phyloP scores from a whole-genome alignment of 768 basidiomycete genomes.

The Leccinum aurantiacum region DNA sequence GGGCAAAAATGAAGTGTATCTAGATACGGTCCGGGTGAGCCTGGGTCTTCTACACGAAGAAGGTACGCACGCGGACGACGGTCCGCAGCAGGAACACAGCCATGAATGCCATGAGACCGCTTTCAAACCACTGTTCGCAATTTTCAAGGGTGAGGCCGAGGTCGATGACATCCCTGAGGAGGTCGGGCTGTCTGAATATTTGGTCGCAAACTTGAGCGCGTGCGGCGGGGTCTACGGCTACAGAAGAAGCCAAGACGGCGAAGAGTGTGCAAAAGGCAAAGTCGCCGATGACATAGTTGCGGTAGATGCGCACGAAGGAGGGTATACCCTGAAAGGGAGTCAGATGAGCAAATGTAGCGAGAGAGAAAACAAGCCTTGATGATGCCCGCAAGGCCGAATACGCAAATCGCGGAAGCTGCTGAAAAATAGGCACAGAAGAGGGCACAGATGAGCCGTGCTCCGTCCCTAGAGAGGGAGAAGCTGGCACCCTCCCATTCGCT shows the following conservation, averaged over 20 bases:
- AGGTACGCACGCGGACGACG: conserved; percentile 59
- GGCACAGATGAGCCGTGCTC: conserved; percentile 53
- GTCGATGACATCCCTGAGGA: conserved; percentile 67
- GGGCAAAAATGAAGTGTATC: conserved; percentile 76
- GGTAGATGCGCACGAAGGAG: conserved; percentile 72
- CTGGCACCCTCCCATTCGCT: conserved; percentile 49
- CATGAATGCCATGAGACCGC: conserved; percentile 58
- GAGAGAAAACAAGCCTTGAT: conserved; percentile 49
- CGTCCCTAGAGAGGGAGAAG: conserved; percentile 42
- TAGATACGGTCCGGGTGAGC: conserved; percentile 27
- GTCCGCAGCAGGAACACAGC: conserved; percentile 60
- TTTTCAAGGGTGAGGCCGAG: conserved; percentile 76
- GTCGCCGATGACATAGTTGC: conserved; percentile 80
- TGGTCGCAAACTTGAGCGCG: conserved; percentile 71
- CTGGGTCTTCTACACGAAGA: neutral
- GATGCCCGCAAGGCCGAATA: conserved; percentile 68
- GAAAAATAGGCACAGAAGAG: conserved; percentile 67
- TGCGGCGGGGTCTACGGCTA: conserved; percentile 53
- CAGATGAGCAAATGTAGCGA: neutral
- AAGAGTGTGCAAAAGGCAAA: conserved; percentile 67
- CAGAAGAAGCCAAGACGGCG: conserved; percentile 55
- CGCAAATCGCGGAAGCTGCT: conserved; percentile 60
- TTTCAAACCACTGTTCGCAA: conserved; percentile 77
- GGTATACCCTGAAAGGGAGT: conserved; percentile 50
- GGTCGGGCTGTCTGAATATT: conserved; percentile 70